Evolutionary conservation across 73 alveolate genomes (phyloP), one percentile per base, ranked within the genome.

Genomic region (Tetrahymena thermophila): DNA sequence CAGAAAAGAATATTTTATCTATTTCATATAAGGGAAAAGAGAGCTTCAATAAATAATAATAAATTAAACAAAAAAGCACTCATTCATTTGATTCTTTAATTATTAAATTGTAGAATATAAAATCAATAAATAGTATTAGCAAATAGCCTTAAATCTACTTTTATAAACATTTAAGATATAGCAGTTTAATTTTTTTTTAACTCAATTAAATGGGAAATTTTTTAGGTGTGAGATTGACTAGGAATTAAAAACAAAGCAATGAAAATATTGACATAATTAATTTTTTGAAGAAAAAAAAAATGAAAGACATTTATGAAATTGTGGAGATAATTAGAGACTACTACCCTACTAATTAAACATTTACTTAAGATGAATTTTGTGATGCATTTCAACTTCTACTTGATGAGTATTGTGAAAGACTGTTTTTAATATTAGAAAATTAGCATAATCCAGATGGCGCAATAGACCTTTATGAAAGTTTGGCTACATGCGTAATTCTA

Each of bases 381-480:
- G 97, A 95, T 95, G 97, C 94, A n/a, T 95, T 95, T 38, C 94
- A 95, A 4, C 94, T 94, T 42, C 35, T 95, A 9, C 34, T 95
- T 43, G 97, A 95, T 13, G 95, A 95, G 35, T 34, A 85, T 93
- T 35, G 94, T 55, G 97, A 95, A 85, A 56, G 89, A 56, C 50
- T 95, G 3, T 95, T 95, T 43, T n/a, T 95, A 85, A 21, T 95
- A 34, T 56, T 95, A 34, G 97, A 95, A 93, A 95, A 95, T 34
- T 50, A 95, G 55, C 94, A 95, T 85, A 37, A 85, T 19, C 85
- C 95, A 35, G 97, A 93, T 34, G 97, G 97, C 31, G 83, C 85
- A 93, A 95, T 95, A 23, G 97, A 95, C 89, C 58, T 95, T 0
- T 95, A 95, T 89, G 97, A 95, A 85, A 95, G 97, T 95, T 95